Percentiles rank a stretch among this genome's conserved stretches.
phyloP scores from a whole-genome alignment of 371 early-diverging fungal species.

The Mucor circinelloides region DNA sequence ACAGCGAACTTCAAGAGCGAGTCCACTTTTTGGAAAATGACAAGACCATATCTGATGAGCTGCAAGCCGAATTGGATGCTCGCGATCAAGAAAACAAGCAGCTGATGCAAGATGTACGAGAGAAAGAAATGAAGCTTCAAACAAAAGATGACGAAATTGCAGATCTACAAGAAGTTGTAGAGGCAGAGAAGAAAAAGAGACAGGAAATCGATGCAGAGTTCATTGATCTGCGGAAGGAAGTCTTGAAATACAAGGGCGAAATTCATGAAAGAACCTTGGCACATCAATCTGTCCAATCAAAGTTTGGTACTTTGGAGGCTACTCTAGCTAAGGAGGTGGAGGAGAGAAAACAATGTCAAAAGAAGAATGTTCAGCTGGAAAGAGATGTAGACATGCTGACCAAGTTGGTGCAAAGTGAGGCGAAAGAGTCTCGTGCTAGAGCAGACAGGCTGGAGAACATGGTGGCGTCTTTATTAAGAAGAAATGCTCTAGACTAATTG shows the following conservation, averaged over 20 bases:
- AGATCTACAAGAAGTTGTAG: neutral
- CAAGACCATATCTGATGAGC: constrained; percentile 17
- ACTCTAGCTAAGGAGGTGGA: constrained; percentile 12
- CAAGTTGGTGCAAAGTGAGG: constrained; percentile 24
- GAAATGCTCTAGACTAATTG: neutral
- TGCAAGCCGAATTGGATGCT: constrained; percentile 14
- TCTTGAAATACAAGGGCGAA: constrained; percentile 6
- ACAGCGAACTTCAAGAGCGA: constrained; percentile 49
- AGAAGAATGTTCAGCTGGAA: constrained; percentile 15
- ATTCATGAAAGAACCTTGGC: constrained; percentile 16
- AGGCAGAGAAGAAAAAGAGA: neutral
- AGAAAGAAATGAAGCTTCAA: constrained; percentile 1
- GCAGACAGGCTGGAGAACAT: constrained; percentile 17
- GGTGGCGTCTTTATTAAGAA: neutral
- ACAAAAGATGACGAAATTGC: neutral
- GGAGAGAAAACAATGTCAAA: constrained; percentile 15
- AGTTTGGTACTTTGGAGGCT: neutral
- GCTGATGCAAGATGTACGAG: constrained; percentile 1
- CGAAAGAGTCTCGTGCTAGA: constrained; percentile 26
- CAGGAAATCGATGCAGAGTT: neutral
- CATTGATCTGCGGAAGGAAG: constrained; percentile 1
- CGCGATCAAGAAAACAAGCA: constrained; percentile 10
- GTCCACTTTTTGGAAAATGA: constrained; percentile 44
- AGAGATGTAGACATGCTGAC: constrained; percentile 22
- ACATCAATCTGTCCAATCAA: neutral